These are phyloP conservation scores for Strigomonas galati DNA, from an alignment of 208 protist genomes.

Conservation along the genomic window DNA sequence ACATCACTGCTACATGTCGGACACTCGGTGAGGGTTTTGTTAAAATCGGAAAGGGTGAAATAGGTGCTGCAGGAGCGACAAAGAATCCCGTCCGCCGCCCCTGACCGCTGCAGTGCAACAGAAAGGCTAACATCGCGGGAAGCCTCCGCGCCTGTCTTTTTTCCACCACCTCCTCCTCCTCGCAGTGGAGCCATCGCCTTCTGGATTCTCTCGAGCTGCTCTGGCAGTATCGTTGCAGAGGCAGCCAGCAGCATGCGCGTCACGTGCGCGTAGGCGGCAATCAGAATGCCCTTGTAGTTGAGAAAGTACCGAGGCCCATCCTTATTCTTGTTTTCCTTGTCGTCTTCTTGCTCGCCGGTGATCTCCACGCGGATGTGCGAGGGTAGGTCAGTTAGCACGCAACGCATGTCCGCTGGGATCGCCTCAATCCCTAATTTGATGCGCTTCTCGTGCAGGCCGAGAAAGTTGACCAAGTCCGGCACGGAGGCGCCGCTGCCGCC, in stretches of 20 bases:
- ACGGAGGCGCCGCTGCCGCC: constrained; percentile 60
- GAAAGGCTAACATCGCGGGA: constrained; percentile 29
- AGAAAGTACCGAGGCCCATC: constrained; percentile 44
- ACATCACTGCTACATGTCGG: constrained; percentile 59
- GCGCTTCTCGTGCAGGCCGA: constrained; percentile 49
- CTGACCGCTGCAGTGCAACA: constrained; percentile 25
- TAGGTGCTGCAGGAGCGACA: constrained; percentile 68
- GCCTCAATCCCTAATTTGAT: constrained; percentile 45
- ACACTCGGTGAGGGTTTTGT: constrained; percentile 41
- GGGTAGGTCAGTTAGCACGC: constrained; percentile 53
- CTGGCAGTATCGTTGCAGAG: constrained; percentile 37
- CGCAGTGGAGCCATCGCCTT: neutral
- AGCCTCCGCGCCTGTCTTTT: too few relatives aligned
- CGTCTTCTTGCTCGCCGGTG: neutral
- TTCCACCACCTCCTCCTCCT: too few relatives aligned
- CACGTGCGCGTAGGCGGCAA: constrained; percentile 73
- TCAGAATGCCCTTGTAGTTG: constrained; percentile 71
- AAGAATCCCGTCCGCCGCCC: constrained; percentile 43
- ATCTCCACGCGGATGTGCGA: constrained; percentile 5
- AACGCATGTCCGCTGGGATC: constrained; percentile 64
- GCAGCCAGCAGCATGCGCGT: constrained; percentile 61
- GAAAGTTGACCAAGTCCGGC: constrained; percentile 60
- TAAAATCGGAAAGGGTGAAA: constrained; percentile 58
- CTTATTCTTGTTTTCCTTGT: constrained; percentile 3
- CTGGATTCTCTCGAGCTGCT: neutral